Base-by-base conservation (phyloP, 2,329 filamentous ascomycete species). In the Cladosporium sp. region DNA sequence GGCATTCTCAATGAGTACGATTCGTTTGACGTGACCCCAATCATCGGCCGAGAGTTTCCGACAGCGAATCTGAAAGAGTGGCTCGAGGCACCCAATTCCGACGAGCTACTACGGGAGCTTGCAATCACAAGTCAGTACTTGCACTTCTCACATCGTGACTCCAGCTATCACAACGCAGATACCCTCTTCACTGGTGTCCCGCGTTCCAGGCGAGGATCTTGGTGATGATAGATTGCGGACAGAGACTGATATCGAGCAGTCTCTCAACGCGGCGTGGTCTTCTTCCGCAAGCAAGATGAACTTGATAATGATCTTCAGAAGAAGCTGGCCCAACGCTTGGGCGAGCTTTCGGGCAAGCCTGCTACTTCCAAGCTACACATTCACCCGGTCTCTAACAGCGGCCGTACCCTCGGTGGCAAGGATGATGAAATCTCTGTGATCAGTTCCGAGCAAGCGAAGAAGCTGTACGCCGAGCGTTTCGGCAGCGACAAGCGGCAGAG, bases 251-350 rank as follows among this genome's bases (percentile, higher is more conserved):
- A 12, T 20, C 3, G 13, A 17, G 28, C 51, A 87, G 85, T 89
- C 62, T 88, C 86, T 1, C 81, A 83, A 59, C 81, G 86, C 0
- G 86, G 86, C 9, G 86, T 89, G 3, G 85, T 89, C 32, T 88
- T 89, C 74, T 87, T 89, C 73, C 81, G 85, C 19, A 78, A 81
- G 28, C 86, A 90, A 62, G 74, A 83, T 64, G 75, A 79, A 66
- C 71, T 88, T 36, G 80, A 78, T 61, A 80, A 87, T 66, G 82
- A 84, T 1, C 77, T 86, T 17, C 80, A 83, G 65, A 90, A 90
- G 72, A 74, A 84, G 55, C 76, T 90, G 0, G 82, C 83, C 34
- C 76, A 83, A 12, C 77, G 78, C 1, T 76, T 89, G 1, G 85
- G 86, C 8, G 74, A 82, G 64, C 74, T 87, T 9, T 77, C 80